Conservation (phyloP, 1,284 basidiomycete genomes). For the Sporisorium sorghi region DNA sequence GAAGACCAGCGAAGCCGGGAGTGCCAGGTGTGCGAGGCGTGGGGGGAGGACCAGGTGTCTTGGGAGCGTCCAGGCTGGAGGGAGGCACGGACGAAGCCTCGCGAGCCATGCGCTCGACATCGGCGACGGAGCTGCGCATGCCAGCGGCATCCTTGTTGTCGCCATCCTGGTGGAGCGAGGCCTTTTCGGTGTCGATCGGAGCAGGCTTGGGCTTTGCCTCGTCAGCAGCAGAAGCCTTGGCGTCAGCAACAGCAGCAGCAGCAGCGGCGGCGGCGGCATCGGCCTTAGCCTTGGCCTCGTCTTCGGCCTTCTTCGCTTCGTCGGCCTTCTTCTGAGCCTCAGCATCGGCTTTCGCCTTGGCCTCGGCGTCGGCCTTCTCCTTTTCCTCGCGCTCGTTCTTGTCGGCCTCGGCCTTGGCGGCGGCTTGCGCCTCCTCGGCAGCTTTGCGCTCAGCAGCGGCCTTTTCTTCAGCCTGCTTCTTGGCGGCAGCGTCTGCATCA, state of each 20-base stretch:
- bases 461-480: conserved; percentile 48
- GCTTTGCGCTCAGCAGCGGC: conserved; percentile 44
- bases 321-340: conserved; percentile 36
- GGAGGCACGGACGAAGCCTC: conserved; percentile 65
- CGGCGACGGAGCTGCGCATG: conserved; percentile 57
- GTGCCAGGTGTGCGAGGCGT: conserved; percentile 64
- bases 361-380: conserved; percentile 36
- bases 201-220: conserved; percentile 47
- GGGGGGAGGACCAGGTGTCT: conserved; percentile 53
- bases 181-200: conserved; percentile 50
- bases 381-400: conserved; percentile 47
- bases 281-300: conserved; percentile 43
- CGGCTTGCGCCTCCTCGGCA: conserved; percentile 37
- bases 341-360: conserved; percentile 25
- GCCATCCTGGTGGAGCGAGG: conserved; percentile 35
- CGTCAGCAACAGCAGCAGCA: conserved; percentile 30
- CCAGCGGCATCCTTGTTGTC: conserved; percentile 42
- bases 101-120: conserved; percentile 64
- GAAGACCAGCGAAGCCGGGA: conserved; percentile 63
- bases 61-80: conserved; percentile 56
- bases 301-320: conserved; percentile 46
- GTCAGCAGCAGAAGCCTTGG: conserved; percentile 44
- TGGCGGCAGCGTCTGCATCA: conserved; percentile 34
- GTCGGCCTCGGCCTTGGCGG: conserved; percentile 41
- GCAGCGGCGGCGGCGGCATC: conserved; percentile 33